Percentiles rank a stretch among this genome's conserved stretches.
Conservation (phyloP, 2,329 filamentous ascomycete species). For the Pseudodiploospora longispora region DNA sequence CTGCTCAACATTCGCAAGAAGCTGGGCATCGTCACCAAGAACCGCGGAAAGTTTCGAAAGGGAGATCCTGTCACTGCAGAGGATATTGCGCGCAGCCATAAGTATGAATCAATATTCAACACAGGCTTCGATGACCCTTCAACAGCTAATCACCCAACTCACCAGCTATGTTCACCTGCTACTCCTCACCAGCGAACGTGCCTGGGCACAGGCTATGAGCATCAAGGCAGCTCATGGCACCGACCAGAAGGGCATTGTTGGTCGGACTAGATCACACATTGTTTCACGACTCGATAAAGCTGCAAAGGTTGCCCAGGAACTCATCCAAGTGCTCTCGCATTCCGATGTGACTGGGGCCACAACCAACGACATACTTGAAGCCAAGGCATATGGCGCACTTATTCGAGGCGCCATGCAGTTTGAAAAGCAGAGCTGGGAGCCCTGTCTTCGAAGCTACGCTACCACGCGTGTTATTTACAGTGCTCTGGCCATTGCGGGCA, state of each 20-base stretch:
- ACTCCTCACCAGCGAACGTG: slow-evolving; percentile 78
- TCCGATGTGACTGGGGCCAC: slow-evolving; percentile 55
- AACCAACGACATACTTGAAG: slow-evolving; percentile 70
- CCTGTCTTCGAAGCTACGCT: slow-evolving; percentile 68
- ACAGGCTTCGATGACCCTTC: not conserved
- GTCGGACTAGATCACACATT: slow-evolving; percentile 78
- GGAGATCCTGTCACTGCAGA: slow-evolving; percentile 64
- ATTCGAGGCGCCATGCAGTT: slow-evolving; percentile 72
- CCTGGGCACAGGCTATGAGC: slow-evolving; percentile 93
- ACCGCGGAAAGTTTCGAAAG: slow-evolving; percentile 74
- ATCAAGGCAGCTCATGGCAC: slow-evolving; percentile 78
- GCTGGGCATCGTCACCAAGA: slow-evolving; percentile 74
- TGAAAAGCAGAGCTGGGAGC: slow-evolving; percentile 80
- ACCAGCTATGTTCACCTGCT: slow-evolving; percentile 68
- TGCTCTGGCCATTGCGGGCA: slow-evolving; percentile 52
- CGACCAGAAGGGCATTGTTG: slow-evolving; percentile 70
- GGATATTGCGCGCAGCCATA: slow-evolving; percentile 65
- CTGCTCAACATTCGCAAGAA: slow-evolving; percentile 79
- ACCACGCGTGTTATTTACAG: slow-evolving; percentile 76
- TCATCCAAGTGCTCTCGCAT: slow-evolving; percentile 60
- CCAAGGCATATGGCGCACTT: slow-evolving; percentile 71
- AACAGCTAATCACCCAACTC: slow-evolving; percentile 6
- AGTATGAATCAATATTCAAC: slow-evolving; percentile 44
- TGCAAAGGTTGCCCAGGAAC: slow-evolving; percentile 56
- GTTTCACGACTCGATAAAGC: slow-evolving; percentile 81